Evolutionary conservation across 2,329 filamentous ascomycete genomes (phyloP).

Genomic region (Cordyceps javanica): DNA sequence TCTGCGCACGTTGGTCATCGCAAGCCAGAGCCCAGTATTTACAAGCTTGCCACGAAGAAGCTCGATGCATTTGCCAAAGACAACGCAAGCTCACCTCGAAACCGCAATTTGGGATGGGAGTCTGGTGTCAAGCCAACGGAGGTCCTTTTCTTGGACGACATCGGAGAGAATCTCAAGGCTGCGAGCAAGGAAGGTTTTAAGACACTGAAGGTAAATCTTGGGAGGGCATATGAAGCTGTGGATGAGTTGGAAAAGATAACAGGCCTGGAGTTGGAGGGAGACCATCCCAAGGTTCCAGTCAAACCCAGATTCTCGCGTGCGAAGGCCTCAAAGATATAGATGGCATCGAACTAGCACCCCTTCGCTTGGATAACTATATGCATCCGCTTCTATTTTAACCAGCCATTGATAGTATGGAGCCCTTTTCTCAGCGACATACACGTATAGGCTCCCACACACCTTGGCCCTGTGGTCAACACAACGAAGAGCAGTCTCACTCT

Average conservation of each 20-base stretch:
- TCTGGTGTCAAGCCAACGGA: conserved; percentile 55
- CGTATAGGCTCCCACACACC: conserved; percentile 12
- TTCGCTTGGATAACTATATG: not conserved
- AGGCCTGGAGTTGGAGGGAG: conserved; percentile 56
- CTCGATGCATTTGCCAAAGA: conserved; percentile 57
- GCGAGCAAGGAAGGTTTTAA: conserved; percentile 67
- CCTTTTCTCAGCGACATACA: conserved; percentile 19
- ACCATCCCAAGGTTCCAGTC: conserved; percentile 44
- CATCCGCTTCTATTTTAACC: conserved; percentile 11
- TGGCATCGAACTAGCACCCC: not conserved
- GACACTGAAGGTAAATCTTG: conserved; percentile 80
- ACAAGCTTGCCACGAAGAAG: conserved; percentile 62
- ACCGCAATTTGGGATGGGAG: conserved; percentile 37
- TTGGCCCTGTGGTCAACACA: conserved; percentile 23
- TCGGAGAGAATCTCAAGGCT: conserved; percentile 85
- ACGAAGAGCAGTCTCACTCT: conserved; percentile 22
- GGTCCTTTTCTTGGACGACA: conserved; percentile 85
- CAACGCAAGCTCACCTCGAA: conserved; percentile 37
- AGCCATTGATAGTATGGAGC: not conserved
- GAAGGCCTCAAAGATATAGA: conserved; percentile 39
- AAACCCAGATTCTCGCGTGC: conserved; percentile 28
- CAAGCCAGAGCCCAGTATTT: conserved; percentile 82
- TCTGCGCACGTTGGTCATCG: conserved; percentile 81
- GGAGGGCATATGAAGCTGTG: conserved; percentile 73
- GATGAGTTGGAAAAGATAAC: conserved; percentile 71